Percentiles rank a stretch among this genome's conserved stretches.
Conservation (phyloP, 768 basidiomycete species). For the Candolleomyces aberdarensis region DNA sequence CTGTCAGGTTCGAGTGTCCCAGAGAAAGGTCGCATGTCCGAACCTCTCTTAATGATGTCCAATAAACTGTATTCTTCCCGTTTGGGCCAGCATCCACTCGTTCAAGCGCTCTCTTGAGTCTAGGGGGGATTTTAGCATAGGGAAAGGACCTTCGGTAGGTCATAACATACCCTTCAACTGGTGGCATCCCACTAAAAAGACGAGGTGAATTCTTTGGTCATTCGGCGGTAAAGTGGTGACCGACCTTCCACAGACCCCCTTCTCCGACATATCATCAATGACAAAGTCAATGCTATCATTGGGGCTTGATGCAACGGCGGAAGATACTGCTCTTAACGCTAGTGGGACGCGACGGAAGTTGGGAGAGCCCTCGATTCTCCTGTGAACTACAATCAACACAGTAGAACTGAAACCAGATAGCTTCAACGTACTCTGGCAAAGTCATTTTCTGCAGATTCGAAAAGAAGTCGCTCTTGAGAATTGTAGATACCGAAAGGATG, state of each 20-base stretch:
- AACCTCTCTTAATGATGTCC: constrained; percentile 95
- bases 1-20: background rate
- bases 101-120: constrained; percentile 72
- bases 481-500: constrained; percentile 87
- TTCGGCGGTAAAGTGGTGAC: constrained; percentile 10
- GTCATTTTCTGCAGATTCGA: constrained; percentile 95
- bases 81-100: constrained; percentile 78
- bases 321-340: constrained; percentile 38
- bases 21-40: constrained; percentile 7
- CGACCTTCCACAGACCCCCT: constrained; percentile 79
- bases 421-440: constrained; percentile 70
- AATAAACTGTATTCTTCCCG: constrained; percentile 75
- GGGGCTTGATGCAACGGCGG: constrained; percentile 22
- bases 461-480: constrained; percentile 95
- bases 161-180: constrained; percentile 66
- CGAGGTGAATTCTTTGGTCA: background rate
- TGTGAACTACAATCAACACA: constrained; percentile 3
- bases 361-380: constrained; percentile 89
- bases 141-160: background rate
- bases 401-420: background rate
- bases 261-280: constrained; percentile 36
- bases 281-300: constrained; percentile 34
- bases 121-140: constrained; percentile 22
- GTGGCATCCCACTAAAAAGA: constrained; percentile 83
- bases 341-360: constrained; percentile 88